These are phyloP conservation scores for Gossypium sturtianum DNA, from an alignment of 345 rosid genomes.

Conservation along the genomic window DNA sequence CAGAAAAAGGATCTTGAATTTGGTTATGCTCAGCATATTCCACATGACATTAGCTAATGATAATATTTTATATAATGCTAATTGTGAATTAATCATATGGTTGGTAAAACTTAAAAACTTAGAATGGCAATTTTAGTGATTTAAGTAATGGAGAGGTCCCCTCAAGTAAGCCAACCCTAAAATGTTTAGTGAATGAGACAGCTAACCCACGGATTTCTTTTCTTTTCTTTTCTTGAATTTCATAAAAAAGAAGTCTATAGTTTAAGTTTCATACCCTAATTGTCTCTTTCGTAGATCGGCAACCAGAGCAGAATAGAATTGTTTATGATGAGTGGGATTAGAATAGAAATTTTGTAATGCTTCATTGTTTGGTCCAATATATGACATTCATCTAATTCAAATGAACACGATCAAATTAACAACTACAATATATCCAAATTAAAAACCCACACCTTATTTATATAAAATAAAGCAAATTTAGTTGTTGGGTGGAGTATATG, in stretches of 20 bases:
- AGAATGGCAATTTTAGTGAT: neutral
- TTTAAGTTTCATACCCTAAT: neutral
- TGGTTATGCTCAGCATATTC: constrained; percentile 2
- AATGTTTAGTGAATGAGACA: neutral
- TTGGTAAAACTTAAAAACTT: neutral
- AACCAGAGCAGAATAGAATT: too few relatives aligned
- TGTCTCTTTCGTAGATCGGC: neutral
- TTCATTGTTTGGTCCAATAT: neutral
- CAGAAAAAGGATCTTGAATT: neutral
- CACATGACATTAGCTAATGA: neutral
- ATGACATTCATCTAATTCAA: neutral
- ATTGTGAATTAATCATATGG: neutral
- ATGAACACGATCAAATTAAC: too few relatives aligned
- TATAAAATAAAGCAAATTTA: too few relatives aligned
- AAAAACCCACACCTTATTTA: too few relatives aligned
- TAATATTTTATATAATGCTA: neutral
- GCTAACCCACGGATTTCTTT: neutral
- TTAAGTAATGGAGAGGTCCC: neutral
- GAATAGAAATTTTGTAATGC: neutral
- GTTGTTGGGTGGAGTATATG: too few relatives aligned
- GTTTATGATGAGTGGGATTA: neutral
- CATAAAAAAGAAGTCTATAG: too few relatives aligned
- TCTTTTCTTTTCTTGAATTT: too few relatives aligned
- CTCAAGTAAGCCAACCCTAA: neutral
- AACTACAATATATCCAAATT: fast-evolving